These are phyloP conservation scores for Ilex paraguariensis DNA, from an alignment of 305 asterid genomes.

Conservation along the genomic window DNA sequence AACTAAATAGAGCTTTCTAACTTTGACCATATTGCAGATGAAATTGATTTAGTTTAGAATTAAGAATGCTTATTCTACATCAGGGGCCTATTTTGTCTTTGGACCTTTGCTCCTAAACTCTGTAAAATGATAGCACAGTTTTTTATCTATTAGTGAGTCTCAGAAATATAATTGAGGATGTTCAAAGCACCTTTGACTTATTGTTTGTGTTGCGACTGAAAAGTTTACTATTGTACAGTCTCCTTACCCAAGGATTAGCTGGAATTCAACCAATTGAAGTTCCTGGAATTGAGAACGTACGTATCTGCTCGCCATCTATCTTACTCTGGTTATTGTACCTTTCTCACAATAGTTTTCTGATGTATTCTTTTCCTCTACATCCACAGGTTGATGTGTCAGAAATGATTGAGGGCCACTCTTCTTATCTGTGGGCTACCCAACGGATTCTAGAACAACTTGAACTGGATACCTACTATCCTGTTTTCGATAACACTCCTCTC, in stretches of 20 bases:
- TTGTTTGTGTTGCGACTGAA: conserved; percentile 1
- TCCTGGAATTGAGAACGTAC: conserved; percentile 90
- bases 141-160: too few relatives aligned
- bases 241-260: conserved; percentile 93
- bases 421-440: conserved; percentile 73
- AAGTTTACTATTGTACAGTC: conserved; percentile 44
- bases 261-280: conserved; percentile 88
- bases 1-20: too few relatives aligned
- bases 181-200: background rate
- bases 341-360: background rate
- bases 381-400: conserved; percentile 78
- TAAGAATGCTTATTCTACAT: too few relatives aligned
- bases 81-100: too few relatives aligned
- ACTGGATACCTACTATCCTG: conserved; percentile 65
- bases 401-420: conserved; percentile 84
- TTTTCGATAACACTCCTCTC: conserved; percentile 34
- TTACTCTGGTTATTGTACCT: conserved; percentile 1
- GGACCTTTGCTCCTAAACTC: too few relatives aligned
- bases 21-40: too few relatives aligned
- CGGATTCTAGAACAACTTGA: conserved; percentile 75
- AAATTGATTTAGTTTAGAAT: too few relatives aligned
- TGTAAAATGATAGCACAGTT: too few relatives aligned
- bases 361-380: background rate
- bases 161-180: too few relatives aligned
- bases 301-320: conserved; percentile 6